phyloP scores from a whole-genome alignment of 257 asterid genomes.

The Ballota nigra region DNA sequence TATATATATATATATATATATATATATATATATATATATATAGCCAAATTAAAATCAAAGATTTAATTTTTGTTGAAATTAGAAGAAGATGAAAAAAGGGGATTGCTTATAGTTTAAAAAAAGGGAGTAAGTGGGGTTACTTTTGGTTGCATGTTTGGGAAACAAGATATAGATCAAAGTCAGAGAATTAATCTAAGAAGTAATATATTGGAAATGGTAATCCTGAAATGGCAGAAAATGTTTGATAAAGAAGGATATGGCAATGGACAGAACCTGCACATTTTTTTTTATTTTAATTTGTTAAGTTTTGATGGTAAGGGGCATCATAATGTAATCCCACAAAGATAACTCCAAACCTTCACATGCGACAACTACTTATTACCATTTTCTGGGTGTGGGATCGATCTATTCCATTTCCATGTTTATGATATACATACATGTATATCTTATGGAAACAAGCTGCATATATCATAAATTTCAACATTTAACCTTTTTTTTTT shows the following conservation, averaged over 20 bases:
- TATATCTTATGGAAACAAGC: background rate
- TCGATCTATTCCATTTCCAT: too few species aligned
- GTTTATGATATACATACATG: background rate
- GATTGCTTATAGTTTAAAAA: background rate
- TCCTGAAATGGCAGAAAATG: slow-evolving; percentile 33
- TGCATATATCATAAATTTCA: too few species aligned
- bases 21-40: too few species aligned
- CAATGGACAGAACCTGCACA: slow-evolving; percentile 31
- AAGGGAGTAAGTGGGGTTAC: slow-evolving; percentile 11
- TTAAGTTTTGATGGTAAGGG: background rate
- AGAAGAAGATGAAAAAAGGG: background rate
- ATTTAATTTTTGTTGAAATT: background rate
- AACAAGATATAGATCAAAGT: slow-evolving; percentile 32
- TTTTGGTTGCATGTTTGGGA: slow-evolving; percentile 34
- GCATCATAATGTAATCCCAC: slow-evolving; percentile 19
- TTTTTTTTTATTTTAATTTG: background rate
- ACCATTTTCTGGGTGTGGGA: slow-evolving; percentile 29
- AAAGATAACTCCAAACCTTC: slow-evolving; percentile 32
- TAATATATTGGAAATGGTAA: slow-evolving; percentile 29
- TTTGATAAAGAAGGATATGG: slow-evolving; percentile 27
- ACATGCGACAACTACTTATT: slow-evolving; percentile 77
- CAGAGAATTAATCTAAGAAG: slow-evolving; percentile 28
- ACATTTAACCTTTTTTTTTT: too few species aligned
- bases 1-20: background rate
- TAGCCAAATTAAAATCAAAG: background rate